These are phyloP conservation scores for Aureobasidium melanogenum DNA, from an alignment of 2,329 filamentous ascomycete species.

Conservation along the genomic window DNA sequence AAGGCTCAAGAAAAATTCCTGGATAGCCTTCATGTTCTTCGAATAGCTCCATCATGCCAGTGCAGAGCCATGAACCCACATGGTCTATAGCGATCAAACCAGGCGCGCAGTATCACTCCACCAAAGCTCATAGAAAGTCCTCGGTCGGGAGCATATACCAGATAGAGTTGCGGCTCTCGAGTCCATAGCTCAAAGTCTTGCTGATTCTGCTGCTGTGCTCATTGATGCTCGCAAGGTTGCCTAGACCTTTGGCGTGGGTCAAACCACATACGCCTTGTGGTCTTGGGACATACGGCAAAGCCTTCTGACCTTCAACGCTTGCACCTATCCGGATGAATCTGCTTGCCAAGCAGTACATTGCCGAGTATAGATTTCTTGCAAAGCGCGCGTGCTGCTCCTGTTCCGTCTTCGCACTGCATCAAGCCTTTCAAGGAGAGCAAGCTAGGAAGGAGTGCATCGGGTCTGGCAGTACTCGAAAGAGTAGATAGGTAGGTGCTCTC, in stretches of 20 bases:
- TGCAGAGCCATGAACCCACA: neutral
- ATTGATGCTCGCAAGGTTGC: constrained; percentile 32
- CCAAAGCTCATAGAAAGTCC: neutral
- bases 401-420: constrained; percentile 32
- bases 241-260: neutral
- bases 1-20: neutral
- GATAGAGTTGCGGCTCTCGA: neutral
- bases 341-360: constrained; percentile 16
- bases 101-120: neutral
- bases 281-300: constrained; percentile 16
- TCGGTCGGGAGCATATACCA: neutral
- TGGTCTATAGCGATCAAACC: neutral
- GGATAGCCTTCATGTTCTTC: neutral
- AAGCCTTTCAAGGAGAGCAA: constrained; percentile 25
- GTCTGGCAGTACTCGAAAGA: constrained; percentile 6
- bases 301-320: constrained; percentile 24
- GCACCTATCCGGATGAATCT: constrained; percentile 22
- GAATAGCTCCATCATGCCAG: neutral
- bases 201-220: constrained; percentile 40
- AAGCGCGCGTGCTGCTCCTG: constrained; percentile 48
- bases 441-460: constrained; percentile 10
- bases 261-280: neutral
- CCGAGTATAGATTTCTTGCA: constrained; percentile 12
- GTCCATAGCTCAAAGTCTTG: neutral
- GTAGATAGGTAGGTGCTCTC: neutral